phyloP scores from a whole-genome alignment of 2,329 filamentous ascomycete species.

The Ilyonectria robusta region DNA sequence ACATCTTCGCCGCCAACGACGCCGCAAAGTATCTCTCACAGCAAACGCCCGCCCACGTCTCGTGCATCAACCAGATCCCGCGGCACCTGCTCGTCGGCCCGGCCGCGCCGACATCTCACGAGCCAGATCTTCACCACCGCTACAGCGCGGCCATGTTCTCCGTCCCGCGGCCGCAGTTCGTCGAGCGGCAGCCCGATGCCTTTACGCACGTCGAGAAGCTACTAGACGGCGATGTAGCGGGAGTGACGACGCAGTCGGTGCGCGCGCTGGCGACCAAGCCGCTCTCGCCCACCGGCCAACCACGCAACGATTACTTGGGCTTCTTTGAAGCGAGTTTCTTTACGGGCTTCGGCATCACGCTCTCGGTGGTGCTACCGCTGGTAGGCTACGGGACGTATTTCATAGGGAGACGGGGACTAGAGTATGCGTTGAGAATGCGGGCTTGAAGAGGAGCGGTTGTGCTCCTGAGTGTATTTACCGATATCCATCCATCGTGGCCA shows the following conservation, averaged over 20 bases:
- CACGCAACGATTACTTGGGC: slow-evolving; percentile 13
- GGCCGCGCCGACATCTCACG: slow-evolving; percentile 14
- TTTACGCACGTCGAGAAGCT: slow-evolving; percentile 9
- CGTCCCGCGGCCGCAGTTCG: slow-evolving; percentile 20
- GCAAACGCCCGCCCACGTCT: slow-evolving; percentile 24
- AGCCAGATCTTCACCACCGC: slow-evolving; percentile 18
- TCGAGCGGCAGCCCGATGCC: slow-evolving; percentile 11
- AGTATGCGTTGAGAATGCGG: slow-evolving; percentile 19
- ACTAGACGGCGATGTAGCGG: slow-evolving; percentile 12
- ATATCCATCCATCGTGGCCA: not conserved
- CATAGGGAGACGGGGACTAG: slow-evolving; percentile 19
- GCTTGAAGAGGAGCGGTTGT: not conserved
- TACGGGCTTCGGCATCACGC: slow-evolving; percentile 13
- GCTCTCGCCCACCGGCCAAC: slow-evolving; percentile 18
- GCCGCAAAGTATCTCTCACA: slow-evolving; percentile 29
- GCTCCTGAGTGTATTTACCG: not conserved
- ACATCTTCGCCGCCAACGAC: slow-evolving; percentile 22
- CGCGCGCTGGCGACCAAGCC: slow-evolving; percentile 17
- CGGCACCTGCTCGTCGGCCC: slow-evolving; percentile 25
- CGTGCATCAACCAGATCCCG: slow-evolving; percentile 27
- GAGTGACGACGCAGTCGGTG: slow-evolving; percentile 14
- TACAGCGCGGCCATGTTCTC: slow-evolving; percentile 28
- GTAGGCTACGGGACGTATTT: slow-evolving; percentile 23
- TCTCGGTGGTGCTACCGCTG: slow-evolving; percentile 21
- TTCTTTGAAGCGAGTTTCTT: slow-evolving; percentile 24